Conservation (phyloP, 805 yeast genomes). For the Candida nitratophila region DNA sequence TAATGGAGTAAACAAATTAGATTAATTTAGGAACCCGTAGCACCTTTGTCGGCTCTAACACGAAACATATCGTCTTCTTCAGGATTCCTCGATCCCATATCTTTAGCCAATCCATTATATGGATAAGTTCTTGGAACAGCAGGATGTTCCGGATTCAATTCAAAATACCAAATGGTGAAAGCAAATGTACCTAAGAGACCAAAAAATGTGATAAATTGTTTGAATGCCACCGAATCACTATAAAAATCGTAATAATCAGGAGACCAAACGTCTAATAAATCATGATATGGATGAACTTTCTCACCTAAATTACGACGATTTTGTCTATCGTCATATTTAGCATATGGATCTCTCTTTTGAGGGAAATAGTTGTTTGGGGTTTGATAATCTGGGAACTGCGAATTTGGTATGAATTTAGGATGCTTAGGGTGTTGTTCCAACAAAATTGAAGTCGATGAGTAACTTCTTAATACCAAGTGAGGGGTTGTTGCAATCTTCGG, state of each 20-base stretch:
- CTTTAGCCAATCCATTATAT: constrained; percentile 65
- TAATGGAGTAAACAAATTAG: neutral
- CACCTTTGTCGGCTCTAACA: constrained; percentile 34
- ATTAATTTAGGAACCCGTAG: neutral
- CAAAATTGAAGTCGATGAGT: constrained; percentile 2
- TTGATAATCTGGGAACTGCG: constrained; percentile 40
- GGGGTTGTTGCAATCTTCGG: neutral
- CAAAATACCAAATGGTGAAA: constrained; percentile 39
- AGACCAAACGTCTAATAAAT: constrained; percentile 76
- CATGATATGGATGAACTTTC: constrained; percentile 66
- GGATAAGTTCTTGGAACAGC: constrained; percentile 76
- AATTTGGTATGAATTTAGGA: constrained; percentile 25
- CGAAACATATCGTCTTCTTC: constrained; percentile 33
- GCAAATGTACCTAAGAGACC: constrained; percentile 36
- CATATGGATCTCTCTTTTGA: constrained; percentile 64
- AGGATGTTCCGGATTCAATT: constrained; percentile 58
- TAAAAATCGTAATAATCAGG: constrained; percentile 67
- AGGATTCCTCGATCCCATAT: constrained; percentile 55
- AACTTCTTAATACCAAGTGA: neutral
- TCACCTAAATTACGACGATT: constrained; percentile 73
- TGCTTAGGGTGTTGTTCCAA: neutral
- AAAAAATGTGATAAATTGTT: constrained; percentile 50
- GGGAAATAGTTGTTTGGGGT: constrained; percentile 49
- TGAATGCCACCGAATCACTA: constrained; percentile 53
- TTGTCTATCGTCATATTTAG: constrained; percentile 72